Evolutionary conservation across 108 stramenopile genomes (phyloP), one percentile per base, ranked within the genome.

Genomic region (Chaetoceros tenuissimus): DNA sequence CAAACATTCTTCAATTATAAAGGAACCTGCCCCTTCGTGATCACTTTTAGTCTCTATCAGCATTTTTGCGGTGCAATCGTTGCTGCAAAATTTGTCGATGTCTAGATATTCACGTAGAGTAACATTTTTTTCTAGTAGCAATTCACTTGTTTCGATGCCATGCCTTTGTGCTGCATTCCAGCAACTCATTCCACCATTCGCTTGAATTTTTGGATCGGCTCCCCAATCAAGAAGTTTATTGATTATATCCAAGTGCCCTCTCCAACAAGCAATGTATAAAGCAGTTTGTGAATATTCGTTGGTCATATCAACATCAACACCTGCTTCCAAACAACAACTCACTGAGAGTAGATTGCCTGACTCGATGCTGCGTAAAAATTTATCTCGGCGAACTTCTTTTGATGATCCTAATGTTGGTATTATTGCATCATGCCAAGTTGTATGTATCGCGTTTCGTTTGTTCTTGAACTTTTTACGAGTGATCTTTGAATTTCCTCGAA

Each of bases 1-100:
- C 0, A 85, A 22, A 1, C 76, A 75, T 16, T 76, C 57, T 46
- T 90, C 89, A 19, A 87, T 67, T 7, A 78, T 56, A 44, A 59
- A 87, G 24, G 89, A 74, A 46, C 89, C 85, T 8, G 89, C 89
- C 22, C 89, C 89, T 30, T 81, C 79, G 57, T 91, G 89, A 45
- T 87, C 72, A 5, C 5, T 24, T 17, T 17, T 5, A 3, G 18
- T 46, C 26, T 23, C 45, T 31, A 31, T 45, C 43, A 23, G n/a
- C 19, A n/a, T n/a, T 7, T 20, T 16, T 49, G 5, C 54, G 5
- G 20, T 55, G 31, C 24, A 5, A 22, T 25, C 45, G 1, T 21
- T 18, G 40, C 28, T n/a, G 1, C 20, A 61, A 18, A 30, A 1
- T 46, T 55, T 51, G 10, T 78, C 22, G 28, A 75, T 44, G 16